Conservation (phyloP, 352 stramenopile species). For the Pythium utonaiense region DNA sequence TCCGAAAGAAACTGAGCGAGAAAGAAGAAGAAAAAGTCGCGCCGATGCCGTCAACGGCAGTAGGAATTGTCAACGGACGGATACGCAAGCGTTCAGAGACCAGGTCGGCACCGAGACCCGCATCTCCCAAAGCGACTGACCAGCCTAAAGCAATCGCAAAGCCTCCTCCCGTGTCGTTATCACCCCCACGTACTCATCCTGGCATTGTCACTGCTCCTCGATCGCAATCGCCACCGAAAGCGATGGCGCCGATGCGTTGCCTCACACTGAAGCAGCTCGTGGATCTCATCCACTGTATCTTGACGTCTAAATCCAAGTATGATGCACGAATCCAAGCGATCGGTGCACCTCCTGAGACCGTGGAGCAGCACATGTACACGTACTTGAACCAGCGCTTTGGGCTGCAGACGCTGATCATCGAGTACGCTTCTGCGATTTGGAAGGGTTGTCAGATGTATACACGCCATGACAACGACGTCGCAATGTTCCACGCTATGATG, state of each 20-base stretch:
- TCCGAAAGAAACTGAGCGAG: slow-evolving; percentile 11
- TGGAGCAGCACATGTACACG: slow-evolving; percentile 89
- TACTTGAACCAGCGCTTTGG: slow-evolving; percentile 88
- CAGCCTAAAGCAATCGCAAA: background rate
- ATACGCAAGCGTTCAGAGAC: slow-evolving; percentile 5
- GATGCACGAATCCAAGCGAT: slow-evolving; percentile 41
- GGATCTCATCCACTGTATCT: slow-evolving; percentile 69
- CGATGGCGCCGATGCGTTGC: slow-evolving; percentile 23
- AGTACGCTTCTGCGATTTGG: slow-evolving; percentile 82
- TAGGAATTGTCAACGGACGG: background rate
- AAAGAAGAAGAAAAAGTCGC: background rate
- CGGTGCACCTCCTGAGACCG: slow-evolving; percentile 64
- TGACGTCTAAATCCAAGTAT: slow-evolving; percentile 67
- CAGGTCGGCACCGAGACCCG: background rate
- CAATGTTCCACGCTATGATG: slow-evolving; percentile 73
- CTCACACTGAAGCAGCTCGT: slow-evolving; percentile 79
- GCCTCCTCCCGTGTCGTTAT: background rate
- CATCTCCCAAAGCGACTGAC: background rate
- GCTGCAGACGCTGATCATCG: slow-evolving; percentile 63
- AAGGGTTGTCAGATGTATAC: slow-evolving; percentile 54
- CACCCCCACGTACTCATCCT: background rate
- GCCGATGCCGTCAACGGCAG: background rate
- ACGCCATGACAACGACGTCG: slow-evolving; percentile 59
- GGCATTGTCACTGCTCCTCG: background rate
- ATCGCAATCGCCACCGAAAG: background rate